A percentile compares a stretch with the other conserved stretches of the same genome.
Evolutionary conservation across 495 filamentous ascomycete genomes (phyloP).

Genomic region (Neurospora intermedia): DNA sequence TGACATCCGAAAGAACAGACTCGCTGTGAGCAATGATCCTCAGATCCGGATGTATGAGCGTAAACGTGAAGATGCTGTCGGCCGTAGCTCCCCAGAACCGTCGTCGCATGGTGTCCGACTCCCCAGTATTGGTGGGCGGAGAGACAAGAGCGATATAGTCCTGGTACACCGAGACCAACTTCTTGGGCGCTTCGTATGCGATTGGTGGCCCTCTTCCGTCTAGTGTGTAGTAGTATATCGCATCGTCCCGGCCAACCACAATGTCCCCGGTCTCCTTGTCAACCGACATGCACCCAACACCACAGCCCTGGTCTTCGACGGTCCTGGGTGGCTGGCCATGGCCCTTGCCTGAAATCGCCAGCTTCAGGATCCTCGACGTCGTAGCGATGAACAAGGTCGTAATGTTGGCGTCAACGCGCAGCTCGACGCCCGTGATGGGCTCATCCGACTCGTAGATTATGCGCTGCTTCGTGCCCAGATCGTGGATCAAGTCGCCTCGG

Average conservation of each 20-base stretch:
- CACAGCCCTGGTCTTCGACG: constrained; percentile 82
- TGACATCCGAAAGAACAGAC: constrained; percentile 65
- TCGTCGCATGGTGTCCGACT: constrained; percentile 40
- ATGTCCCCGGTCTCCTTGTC: constrained; percentile 72
- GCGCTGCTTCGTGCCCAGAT: constrained; percentile 89
- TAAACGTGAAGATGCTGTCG: constrained; percentile 75
- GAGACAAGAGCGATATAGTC: constrained; percentile 85
- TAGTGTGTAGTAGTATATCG: constrained; percentile 81
- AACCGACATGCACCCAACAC: constrained; percentile 83
- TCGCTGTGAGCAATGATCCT: constrained; percentile 89
- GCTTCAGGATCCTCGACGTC: constrained; percentile 74
- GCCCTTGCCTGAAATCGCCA: constrained; percentile 75
- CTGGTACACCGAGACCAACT: constrained; percentile 64
- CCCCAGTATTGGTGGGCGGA: constrained; percentile 49
- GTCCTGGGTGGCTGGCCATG: constrained; percentile 82
- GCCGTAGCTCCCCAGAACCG: constrained; percentile 55
- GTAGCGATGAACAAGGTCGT: constrained; percentile 87
- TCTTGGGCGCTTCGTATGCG: constrained; percentile 85
- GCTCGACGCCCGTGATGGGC: constrained; percentile 82
- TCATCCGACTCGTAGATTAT: constrained; percentile 96
- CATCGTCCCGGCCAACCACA: constrained; percentile 85
- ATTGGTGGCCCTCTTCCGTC: constrained; percentile 79
- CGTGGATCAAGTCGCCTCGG: constrained; percentile 88
- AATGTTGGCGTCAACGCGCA: constrained; percentile 49
- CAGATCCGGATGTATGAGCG: constrained; percentile 78